phyloP scores from a whole-genome alignment of 441 rosid genomes.

The Brassica balearica region DNA sequence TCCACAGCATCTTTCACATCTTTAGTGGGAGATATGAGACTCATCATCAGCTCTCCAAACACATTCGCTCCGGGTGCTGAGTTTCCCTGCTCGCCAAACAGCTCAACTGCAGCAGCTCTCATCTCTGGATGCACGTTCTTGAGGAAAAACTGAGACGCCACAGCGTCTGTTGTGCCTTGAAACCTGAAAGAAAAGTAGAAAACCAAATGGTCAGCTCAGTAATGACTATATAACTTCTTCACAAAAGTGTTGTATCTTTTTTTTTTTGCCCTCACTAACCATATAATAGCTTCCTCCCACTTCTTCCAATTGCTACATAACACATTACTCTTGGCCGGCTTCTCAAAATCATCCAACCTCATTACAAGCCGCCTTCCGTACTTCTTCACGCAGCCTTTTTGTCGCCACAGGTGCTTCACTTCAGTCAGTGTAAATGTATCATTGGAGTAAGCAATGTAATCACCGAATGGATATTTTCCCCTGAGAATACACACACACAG shows the following conservation, averaged over 20 bases:
- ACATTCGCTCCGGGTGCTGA: conserved; percentile 71
- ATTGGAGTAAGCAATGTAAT: conserved; percentile 80
- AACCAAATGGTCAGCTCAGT: conserved; percentile 12
- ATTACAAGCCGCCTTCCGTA: conserved; percentile 70
- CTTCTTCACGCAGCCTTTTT: conserved; percentile 67
- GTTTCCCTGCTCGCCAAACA: conserved; percentile 72
- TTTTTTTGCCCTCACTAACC: conserved; percentile 49
- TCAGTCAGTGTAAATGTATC: conserved; percentile 73
- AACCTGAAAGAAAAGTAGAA: conserved; percentile 58
- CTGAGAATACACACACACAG: conserved; percentile 47
- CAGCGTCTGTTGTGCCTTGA: conserved; percentile 90
- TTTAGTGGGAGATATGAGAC: conserved; percentile 77
- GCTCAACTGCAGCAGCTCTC: conserved; percentile 72
- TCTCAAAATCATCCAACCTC: conserved; percentile 91
- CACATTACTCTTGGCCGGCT: conserved; percentile 78
- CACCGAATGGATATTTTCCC: conserved; percentile 91
- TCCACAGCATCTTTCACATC: conserved; percentile 80
- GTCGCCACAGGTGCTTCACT: conserved; percentile 90
- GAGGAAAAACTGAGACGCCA: conserved; percentile 89
- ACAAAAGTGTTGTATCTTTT: neutral
- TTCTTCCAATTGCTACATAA: conserved; percentile 91
- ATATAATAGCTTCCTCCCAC: conserved; percentile 86
- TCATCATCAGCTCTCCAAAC: conserved; percentile 88
- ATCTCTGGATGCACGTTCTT: conserved; percentile 83
- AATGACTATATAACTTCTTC: conserved; percentile 15